Evolutionary conservation across 2,329 filamentous ascomycete species (phyloP).

Genomic region (Cordyceps tenuipes): DNA sequence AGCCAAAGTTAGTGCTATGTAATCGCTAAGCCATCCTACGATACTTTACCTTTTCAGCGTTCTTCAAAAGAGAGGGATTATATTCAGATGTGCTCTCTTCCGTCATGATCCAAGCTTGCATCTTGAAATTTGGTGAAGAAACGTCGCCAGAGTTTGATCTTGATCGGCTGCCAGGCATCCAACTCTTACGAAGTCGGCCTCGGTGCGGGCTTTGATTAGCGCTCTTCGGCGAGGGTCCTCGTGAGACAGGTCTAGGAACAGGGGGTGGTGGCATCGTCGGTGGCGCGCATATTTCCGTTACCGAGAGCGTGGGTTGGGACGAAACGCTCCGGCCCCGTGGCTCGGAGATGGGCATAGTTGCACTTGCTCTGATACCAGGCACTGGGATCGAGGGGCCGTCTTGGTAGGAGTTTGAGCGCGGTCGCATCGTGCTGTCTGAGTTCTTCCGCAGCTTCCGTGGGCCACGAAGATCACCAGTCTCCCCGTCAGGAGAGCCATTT

Average conservation of each 20-base stretch:
- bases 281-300: conserved; percentile 6
- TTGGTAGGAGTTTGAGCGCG: conserved; percentile 26
- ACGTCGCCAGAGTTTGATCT: conserved; percentile 40
- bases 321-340: conserved; percentile 37
- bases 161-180: conserved; percentile 44
- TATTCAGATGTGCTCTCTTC: conserved; percentile 47
- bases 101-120: conserved; percentile 47
- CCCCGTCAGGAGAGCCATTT: conserved; percentile 3
- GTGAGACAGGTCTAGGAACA: neutral
- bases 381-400: conserved; percentile 17
- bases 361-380: conserved; percentile 19
- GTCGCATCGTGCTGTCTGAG: conserved; percentile 20
- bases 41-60: conserved; percentile 44
- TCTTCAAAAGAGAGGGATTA: conserved; percentile 41
- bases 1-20: conserved; percentile 14
- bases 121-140: conserved; percentile 14
- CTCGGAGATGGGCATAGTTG: conserved; percentile 28
- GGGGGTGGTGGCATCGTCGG: conserved; percentile 8
- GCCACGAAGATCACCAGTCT: conserved; percentile 16
- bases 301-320: conserved; percentile 32
- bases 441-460: conserved; percentile 26
- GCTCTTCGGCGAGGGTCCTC: conserved; percentile 15
- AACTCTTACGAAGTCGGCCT: conserved; percentile 43
- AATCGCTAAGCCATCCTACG: neutral
- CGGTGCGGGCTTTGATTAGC: conserved; percentile 37